Conservation (phyloP, 2,329 filamentous ascomycete species). For the Chaetomiaceae sp. region DNA sequence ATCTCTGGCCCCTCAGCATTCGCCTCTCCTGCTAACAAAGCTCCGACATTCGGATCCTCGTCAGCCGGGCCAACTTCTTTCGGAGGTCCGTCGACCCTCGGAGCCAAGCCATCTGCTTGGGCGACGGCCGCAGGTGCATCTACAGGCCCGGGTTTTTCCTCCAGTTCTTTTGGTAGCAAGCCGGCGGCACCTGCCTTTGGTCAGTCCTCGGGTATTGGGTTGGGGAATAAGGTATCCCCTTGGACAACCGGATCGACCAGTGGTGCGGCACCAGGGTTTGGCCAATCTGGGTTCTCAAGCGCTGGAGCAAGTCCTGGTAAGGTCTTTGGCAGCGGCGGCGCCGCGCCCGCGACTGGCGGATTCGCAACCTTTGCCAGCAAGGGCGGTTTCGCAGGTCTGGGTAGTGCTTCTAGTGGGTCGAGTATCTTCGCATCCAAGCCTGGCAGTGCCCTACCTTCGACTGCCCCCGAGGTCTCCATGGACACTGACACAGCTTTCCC, state of each 20-base stretch:
- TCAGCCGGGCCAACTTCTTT: constrained; percentile 38
- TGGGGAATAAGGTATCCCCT: constrained; percentile 43
- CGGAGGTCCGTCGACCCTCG: constrained; percentile 45
- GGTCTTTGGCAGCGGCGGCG: constrained; percentile 34
- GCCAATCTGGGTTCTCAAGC: constrained; percentile 48
- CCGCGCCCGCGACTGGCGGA: constrained; percentile 38
- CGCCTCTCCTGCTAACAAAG: constrained; percentile 17
- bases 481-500: constrained; percentile 39
- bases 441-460: constrained; percentile 28
- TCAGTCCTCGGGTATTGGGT: constrained; percentile 44
- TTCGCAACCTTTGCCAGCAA: constrained; percentile 53
- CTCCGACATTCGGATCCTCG: constrained; percentile 27
- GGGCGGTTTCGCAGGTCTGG: constrained; percentile 52
- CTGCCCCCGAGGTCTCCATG: constrained; percentile 32
- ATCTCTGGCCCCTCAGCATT: constrained; percentile 27
- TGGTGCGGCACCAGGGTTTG: constrained; percentile 45
- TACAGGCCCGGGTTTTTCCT: constrained; percentile 27
- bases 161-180: constrained; percentile 24
- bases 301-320: constrained; percentile 34
- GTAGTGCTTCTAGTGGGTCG: constrained; percentile 32
- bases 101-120: constrained; percentile 52
- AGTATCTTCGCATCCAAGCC: constrained; percentile 42
- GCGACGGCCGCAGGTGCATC: constrained; percentile 33
- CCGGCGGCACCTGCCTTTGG: constrained; percentile 42
- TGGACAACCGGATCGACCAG: constrained; percentile 44